These are phyloP conservation scores for Calonectria hongkongensis DNA, from an alignment of 2,329 filamentous ascomycete species.

Conservation along the genomic window DNA sequence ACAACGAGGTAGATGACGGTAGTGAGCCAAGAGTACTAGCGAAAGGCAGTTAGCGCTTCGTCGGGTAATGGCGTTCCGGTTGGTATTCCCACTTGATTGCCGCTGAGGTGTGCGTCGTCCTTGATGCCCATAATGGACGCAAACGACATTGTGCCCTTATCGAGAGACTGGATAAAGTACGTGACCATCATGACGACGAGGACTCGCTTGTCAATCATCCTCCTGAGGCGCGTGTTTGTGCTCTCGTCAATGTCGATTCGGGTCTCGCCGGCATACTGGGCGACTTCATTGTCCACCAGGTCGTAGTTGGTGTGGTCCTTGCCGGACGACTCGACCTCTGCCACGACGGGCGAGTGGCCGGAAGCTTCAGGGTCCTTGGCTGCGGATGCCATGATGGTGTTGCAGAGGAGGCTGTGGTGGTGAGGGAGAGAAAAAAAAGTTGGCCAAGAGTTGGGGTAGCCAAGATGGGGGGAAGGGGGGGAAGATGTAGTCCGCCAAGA, in stretches of 20 bases:
- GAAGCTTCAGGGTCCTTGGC: slow-evolving; percentile 26
- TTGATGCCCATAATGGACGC: slow-evolving; percentile 78
- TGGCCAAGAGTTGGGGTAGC: slow-evolving; percentile 18
- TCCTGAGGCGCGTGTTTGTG: slow-evolving; percentile 77
- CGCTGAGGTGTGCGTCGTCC: slow-evolving; percentile 65
- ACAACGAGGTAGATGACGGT: slow-evolving; percentile 85
- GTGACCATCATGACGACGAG: slow-evolving; percentile 83
- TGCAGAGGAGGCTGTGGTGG: neutral
- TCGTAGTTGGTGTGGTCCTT: slow-evolving; percentile 65
- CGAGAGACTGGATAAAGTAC: slow-evolving; percentile 82
- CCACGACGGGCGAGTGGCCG: slow-evolving; percentile 28
- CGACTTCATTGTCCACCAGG: slow-evolving; percentile 80
- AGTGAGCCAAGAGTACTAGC: slow-evolving; percentile 81
- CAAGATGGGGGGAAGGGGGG: slow-evolving; percentile 17
- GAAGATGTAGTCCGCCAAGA: slow-evolving; percentile 23
- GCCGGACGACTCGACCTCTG: slow-evolving; percentile 61
- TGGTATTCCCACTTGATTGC: slow-evolving; percentile 45
- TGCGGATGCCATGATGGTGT: neutral
- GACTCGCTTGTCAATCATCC: slow-evolving; percentile 80
- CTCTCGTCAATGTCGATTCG: slow-evolving; percentile 74
- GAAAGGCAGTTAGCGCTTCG: neutral
- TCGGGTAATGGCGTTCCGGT: neutral
- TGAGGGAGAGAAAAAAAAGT: neutral
- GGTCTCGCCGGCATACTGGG: slow-evolving; percentile 75
- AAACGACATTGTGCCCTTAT: slow-evolving; percentile 80